Evolutionary conservation across 2,329 filamentous ascomycete genomes (phyloP), one percentile per base, ranked within the genome.

Genomic region (Beauveria sp.): DNA sequence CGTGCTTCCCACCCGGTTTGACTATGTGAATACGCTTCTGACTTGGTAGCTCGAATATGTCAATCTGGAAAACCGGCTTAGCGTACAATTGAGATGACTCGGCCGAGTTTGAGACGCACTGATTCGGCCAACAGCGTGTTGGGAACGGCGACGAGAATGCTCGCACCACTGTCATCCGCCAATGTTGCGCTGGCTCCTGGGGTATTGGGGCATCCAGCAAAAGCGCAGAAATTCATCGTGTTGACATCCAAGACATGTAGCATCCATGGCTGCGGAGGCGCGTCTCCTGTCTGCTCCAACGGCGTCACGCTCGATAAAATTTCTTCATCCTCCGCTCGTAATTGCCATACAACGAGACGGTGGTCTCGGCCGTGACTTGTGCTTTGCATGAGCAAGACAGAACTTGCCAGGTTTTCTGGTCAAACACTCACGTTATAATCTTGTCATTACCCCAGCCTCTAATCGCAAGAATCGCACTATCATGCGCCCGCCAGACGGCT

Each of bases 191-290:
- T 26, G 4, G 30, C 34, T 9, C 22, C 43, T 9, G 51, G 58
- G 3, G n/a, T 58, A 48, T 74, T 70, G 62, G 77, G 63, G 70
- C 87, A 87, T 63, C 82, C 80, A 2, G 88, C 81, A 71, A 96
- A 96, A 2, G 89, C 83, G 71, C 94, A 99, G 71, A 97, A 99
- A 70, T 97, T 99, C 76, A 97, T 84, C 1, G 93, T 91, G 70
- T 97, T 97, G 48, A 97, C 91, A 5, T 89, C 80, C 5, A 99
- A 77, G 4, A 90, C 83, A 73, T 96, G 84, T 24, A 96, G 73
- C n/a, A 97, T 77, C 91, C 91, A 96, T 34, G 94, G 94, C 67
- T 87, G 81, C 20, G 81, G 83, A 64, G 76, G 81, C 55, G 72
- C 72, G 51, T 72, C 75, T 30, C 71, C 72, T 2, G 71, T 76